These are phyloP conservation scores for Clonostachys solani DNA, from an alignment of 2,329 filamentous ascomycete genomes.

Conservation along the genomic window DNA sequence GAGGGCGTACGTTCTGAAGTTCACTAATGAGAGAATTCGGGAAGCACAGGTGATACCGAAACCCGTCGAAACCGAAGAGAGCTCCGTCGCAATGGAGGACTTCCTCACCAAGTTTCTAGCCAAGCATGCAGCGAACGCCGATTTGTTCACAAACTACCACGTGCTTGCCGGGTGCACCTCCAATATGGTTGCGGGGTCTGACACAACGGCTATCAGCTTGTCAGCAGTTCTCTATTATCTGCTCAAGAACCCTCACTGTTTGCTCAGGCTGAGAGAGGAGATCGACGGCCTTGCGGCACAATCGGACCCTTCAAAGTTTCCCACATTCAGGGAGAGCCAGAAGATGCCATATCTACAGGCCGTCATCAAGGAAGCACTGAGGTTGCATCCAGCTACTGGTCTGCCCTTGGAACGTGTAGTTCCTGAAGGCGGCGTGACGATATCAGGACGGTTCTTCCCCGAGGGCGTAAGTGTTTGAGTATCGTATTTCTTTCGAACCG, in stretches of 20 bases:
- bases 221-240: constrained; percentile 38
- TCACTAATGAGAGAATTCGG: constrained; percentile 6
- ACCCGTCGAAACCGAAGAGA: background rate
- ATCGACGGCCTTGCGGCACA: constrained; percentile 6
- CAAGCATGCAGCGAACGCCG: constrained; percentile 31
- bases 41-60: constrained; percentile 4
- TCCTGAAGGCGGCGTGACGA: constrained; percentile 33
- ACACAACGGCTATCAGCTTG: constrained; percentile 44
- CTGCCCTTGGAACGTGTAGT: constrained; percentile 45
- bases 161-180: constrained; percentile 14
- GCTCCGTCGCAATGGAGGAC: background rate
- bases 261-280: constrained; percentile 15
- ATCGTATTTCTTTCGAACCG: background rate
- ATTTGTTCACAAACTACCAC: constrained; percentile 31
- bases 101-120: constrained; percentile 16
- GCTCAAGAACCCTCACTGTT: constrained; percentile 18
- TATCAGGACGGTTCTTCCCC: constrained; percentile 25
- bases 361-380: constrained; percentile 46
- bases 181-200: constrained; percentile 31
- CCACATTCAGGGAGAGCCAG: constrained; percentile 28
- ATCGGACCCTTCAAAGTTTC: constrained; percentile 8
- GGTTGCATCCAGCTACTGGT: constrained; percentile 43
- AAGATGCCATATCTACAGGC: constrained; percentile 47
- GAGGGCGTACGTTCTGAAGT: constrained; percentile 16
- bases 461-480: constrained; percentile 12